Conservation (phyloP, 257 asterid species). For the Dorcoceras hygrometricum region DNA sequence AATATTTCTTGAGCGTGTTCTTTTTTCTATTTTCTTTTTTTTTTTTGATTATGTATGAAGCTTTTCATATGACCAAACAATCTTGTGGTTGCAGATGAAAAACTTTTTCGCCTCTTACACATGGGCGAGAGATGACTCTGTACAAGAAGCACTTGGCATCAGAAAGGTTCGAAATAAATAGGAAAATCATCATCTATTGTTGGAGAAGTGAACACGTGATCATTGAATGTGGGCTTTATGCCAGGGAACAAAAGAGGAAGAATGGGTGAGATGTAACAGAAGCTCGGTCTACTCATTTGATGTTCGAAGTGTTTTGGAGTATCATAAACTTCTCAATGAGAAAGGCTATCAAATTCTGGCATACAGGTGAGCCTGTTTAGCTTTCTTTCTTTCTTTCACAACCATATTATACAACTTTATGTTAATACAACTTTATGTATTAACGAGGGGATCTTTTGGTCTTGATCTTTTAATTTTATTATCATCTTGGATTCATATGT, state of each 20-base stretch:
- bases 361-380: conserved; percentile 25
- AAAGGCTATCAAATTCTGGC: conserved; percentile 33
- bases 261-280: conserved; percentile 24
- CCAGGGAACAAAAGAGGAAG: conserved; percentile 3
- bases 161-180: conserved; percentile 34
- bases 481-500: too few species aligned
- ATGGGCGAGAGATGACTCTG: conserved; percentile 31
- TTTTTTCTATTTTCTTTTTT: too few species aligned
- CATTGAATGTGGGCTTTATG: too few species aligned
- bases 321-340: conserved; percentile 26
- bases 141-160: conserved; percentile 31
- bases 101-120: conserved; percentile 15
- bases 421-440: too few species aligned
- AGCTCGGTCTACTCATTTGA: not conserved
- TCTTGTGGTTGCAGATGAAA: conserved; percentile 18
- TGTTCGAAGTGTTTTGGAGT: conserved; percentile 13
- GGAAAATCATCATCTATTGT: too few species aligned
- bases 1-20: not conserved
- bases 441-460: too few species aligned
- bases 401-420: too few species aligned
- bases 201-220: too few species aligned
- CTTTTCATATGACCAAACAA: not conserved
- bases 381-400: too few species aligned
- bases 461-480: too few species aligned
- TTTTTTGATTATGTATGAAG: not conserved